phyloP scores from a whole-genome alignment of 2,329 filamentous ascomycete genomes.

The Ophiocordyceps camponoti-floridani region DNA sequence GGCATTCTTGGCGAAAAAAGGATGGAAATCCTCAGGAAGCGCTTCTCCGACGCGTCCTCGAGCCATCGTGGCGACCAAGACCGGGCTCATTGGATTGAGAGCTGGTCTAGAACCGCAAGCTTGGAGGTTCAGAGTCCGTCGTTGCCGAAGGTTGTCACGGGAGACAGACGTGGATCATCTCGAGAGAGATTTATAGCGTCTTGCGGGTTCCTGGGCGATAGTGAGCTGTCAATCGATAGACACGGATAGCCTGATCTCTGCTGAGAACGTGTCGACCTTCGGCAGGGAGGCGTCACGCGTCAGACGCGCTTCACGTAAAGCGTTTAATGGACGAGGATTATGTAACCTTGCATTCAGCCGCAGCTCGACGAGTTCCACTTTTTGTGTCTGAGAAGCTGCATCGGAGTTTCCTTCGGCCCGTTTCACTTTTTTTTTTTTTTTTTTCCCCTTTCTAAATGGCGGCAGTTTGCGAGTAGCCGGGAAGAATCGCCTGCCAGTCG shows the following conservation, averaged over 20 bases:
- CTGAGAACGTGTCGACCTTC: not conserved
- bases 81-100: constrained; percentile 21
- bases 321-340: not conserved
- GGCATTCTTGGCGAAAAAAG: constrained; percentile 27
- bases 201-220: not conserved
- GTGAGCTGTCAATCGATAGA: not conserved
- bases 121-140: not conserved
- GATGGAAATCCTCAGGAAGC: constrained; percentile 29
- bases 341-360: not conserved
- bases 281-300: constrained; percentile 1
- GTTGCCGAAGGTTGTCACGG: not conserved
- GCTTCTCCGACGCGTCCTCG: constrained; percentile 17
- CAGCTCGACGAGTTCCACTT: not conserved
- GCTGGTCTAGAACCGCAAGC: not conserved
- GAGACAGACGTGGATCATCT: not conserved
- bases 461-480: not conserved
- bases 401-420: constrained; percentile 16
- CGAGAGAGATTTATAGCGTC: not conserved
- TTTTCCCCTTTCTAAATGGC: not conserved
- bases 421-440: constrained; percentile 16
- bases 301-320: constrained; percentile 1
- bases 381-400: constrained; percentile 4
- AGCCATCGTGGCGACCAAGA: constrained; percentile 25
- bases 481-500: no score
- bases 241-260: not conserved